A percentile compares a stretch with the other conserved stretches of the same genome.
Conservation (phyloP, 2,329 filamentous ascomycete species). For the Lachnellula suecica region DNA sequence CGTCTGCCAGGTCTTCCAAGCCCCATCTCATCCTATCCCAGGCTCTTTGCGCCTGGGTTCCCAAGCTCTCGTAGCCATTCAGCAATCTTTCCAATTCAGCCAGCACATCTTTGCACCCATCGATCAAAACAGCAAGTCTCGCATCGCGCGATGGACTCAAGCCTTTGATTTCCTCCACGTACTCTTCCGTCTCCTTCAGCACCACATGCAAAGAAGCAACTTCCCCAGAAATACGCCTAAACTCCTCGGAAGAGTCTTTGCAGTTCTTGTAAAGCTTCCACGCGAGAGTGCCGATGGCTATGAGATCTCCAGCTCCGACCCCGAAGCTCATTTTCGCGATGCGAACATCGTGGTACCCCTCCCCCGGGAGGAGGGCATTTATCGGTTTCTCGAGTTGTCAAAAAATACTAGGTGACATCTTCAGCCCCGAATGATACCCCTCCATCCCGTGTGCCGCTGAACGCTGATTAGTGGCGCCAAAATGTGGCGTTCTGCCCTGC, state of each 20-base stretch:
- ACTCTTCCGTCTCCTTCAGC: conserved; percentile 30
- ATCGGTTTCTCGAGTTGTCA: not conserved
- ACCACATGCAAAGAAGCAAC: conserved; percentile 29
- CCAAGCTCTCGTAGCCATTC: conserved; percentile 26
- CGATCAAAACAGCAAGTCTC: conserved; percentile 20
- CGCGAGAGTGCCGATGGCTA: not conserved
- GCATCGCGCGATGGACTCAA: conserved; percentile 22
- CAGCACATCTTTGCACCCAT: conserved; percentile 21
- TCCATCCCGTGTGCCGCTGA: not conserved
- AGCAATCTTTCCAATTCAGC: conserved; percentile 26
- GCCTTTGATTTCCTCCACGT: conserved; percentile 20
- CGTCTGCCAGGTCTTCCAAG: conserved; percentile 27
- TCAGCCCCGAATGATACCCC: not conserved
- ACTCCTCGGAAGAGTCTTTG: conserved; percentile 30
- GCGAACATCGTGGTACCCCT: not conserved
- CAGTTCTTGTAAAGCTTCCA: conserved; percentile 30
- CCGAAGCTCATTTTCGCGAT: not conserved
- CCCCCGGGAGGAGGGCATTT: not conserved
- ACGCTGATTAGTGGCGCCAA: not conserved
- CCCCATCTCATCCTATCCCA: conserved; percentile 32
- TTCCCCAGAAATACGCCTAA: conserved; percentile 26
- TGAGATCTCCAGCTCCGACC: not conserved
- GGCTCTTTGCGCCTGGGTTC: conserved; percentile 28
- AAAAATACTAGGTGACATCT: no score
- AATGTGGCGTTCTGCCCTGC: not conserved